Conservation (phyloP, 495 filamentous ascomycete species). For the Aspergillus egyptiacus region DNA sequence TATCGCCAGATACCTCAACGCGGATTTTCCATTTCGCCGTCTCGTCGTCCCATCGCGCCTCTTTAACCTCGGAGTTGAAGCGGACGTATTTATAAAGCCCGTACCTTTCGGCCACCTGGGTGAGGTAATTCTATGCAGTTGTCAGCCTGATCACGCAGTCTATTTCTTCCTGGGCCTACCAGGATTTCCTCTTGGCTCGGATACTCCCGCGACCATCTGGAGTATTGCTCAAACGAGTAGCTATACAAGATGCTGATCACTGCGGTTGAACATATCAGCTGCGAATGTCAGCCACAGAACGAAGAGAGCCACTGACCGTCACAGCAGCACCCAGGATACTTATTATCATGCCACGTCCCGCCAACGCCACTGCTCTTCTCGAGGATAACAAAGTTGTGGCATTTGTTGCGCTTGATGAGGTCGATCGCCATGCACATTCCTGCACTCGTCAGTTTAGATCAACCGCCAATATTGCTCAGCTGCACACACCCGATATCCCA, state of each 20-base stretch:
- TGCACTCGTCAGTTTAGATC: conserved; percentile 4
- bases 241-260: conserved; percentile 52
- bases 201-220: conserved; percentile 59
- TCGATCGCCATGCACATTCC: conserved; percentile 56
- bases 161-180: too few species aligned
- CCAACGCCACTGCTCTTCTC: conserved; percentile 49
- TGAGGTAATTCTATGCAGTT: conserved; percentile 46
- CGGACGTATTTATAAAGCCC: conserved; percentile 51
- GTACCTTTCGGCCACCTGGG: conserved; percentile 52
- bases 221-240: conserved; percentile 61
- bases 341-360: conserved; percentile 53
- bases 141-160: too few species aligned
- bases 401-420: conserved; percentile 46
- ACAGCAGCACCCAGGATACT: conserved; percentile 50
- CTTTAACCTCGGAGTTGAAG: conserved; percentile 48
- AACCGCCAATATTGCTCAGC: neutral
- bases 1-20: conserved; percentile 38
- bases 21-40: conserved; percentile 49
- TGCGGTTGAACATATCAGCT: conserved; percentile 2
- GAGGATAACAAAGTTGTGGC: conserved; percentile 50
- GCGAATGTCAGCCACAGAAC: neutral
- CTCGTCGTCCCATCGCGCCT: conserved; percentile 51
- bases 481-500: conserved; percentile 2
- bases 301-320: conserved; percentile 32
- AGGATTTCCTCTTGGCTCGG: conserved; percentile 59